Conservation (phyloP, 495 filamentous ascomycete genomes). For the Alectoria sarmentosa region DNA sequence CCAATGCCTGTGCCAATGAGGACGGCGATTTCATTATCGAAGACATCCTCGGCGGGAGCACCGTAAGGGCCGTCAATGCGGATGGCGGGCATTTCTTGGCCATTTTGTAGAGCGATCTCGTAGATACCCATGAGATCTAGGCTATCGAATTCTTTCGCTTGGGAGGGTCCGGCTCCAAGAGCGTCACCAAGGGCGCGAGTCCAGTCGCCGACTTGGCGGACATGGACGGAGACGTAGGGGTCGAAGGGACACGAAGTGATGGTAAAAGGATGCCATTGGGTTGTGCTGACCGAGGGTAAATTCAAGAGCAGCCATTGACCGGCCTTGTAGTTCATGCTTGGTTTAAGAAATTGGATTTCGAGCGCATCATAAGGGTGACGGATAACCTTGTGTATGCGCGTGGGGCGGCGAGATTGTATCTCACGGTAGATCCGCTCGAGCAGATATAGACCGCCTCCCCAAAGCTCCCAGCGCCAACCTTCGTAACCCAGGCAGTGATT, state of each 20-base stretch:
- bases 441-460: constrained; percentile 80
- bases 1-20: constrained; percentile 97
- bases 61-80: constrained; percentile 96
- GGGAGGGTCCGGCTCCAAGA: constrained; percentile 81
- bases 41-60: constrained; percentile 91
- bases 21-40: constrained; percentile 97
- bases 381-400: constrained; percentile 87
- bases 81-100: constrained; percentile 78
- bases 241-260: constrained; percentile 98
- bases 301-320: constrained; percentile 98
- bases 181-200: constrained; percentile 81
- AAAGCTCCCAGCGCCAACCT: constrained; percentile 95
- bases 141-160: constrained; percentile 76
- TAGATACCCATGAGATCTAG: constrained; percentile 96
- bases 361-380: constrained; percentile 97
- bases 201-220: constrained; percentile 95
- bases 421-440: constrained; percentile 88
- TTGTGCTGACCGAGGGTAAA: constrained; percentile 74
- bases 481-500: constrained; percentile 90
- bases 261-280: constrained; percentile 98
- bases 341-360: constrained; percentile 95
- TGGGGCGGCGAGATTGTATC: constrained; percentile 69
- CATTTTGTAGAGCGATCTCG: constrained; percentile 92
- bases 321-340: constrained; percentile 95
- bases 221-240: constrained; percentile 85